A percentile compares a stretch with the other conserved stretches of the same genome.
Conservation (phyloP, 176 grass and related monocot genomes). For the Elaeis guineensis region DNA sequence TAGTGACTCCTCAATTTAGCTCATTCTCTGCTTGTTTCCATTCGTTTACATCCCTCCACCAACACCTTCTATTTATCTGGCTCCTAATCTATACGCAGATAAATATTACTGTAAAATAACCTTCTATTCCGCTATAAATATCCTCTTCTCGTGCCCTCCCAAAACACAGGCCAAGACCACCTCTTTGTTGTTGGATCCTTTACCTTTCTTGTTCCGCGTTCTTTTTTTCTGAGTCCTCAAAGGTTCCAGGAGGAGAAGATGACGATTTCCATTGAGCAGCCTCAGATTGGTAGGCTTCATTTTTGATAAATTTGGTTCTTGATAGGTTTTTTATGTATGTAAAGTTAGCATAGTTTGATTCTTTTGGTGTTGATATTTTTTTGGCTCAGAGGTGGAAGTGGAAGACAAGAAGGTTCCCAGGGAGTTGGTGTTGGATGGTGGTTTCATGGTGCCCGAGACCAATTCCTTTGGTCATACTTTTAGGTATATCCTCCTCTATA, state of each 20-base stretch:
- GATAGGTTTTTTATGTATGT: not conserved
- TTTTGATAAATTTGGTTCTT: not conserved
- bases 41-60: not conserved
- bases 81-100: too few species aligned
- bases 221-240: not conserved
- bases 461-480: slow-evolving; percentile 83
- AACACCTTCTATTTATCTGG: too few species aligned
- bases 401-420: slow-evolving; percentile 25
- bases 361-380: not conserved
- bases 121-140: too few species aligned
- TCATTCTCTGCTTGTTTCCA: not conserved
- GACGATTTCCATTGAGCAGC: slow-evolving; percentile 70
- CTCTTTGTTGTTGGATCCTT: slow-evolving; percentile 16
- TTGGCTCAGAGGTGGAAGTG: slow-evolving; percentile 20
- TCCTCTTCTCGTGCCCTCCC: too few species aligned
- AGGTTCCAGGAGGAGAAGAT: slow-evolving; percentile 16
- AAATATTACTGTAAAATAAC: too few species aligned
- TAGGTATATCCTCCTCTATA: slow-evolving; percentile 25
- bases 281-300: slow-evolving; percentile 33
- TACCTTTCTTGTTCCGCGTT: not conserved
- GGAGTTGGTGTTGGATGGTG: slow-evolving; percentile 55
- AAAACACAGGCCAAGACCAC: not conserved
- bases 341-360: not conserved
- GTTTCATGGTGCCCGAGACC: slow-evolving; percentile 59
- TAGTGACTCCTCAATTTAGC: not conserved